These are phyloP conservation scores for Hymenochaete sp. DNA, from an alignment of 1,284 basidiomycete species.

Conservation along the genomic window DNA sequence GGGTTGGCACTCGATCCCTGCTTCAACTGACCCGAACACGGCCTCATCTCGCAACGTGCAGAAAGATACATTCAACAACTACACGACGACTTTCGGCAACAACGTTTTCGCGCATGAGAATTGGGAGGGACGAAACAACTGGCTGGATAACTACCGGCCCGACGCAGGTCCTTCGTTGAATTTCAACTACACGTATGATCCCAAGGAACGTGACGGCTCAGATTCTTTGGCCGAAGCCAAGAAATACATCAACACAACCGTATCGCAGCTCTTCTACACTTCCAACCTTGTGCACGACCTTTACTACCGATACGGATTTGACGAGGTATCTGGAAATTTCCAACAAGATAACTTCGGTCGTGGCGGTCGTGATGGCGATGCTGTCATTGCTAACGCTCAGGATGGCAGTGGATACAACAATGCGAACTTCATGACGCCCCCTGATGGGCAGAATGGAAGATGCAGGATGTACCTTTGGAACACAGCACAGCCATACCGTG, in stretches of 20 bases:
- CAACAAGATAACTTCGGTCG: constrained; percentile 93
- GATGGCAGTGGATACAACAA: constrained; percentile 91
- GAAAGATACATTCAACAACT: constrained; percentile 45
- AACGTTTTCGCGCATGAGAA: constrained; percentile 88
- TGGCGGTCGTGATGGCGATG: constrained; percentile 82
- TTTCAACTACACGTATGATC: constrained; percentile 67
- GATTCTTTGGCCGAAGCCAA: constrained; percentile 57
- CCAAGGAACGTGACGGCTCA: constrained; percentile 35
- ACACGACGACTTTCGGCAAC: constrained; percentile 82
- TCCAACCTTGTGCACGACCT: constrained; percentile 76
- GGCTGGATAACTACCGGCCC: constrained; percentile 75
- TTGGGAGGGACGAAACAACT: constrained; percentile 76
- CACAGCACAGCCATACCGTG: constrained; percentile 80
- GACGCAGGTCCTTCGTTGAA: constrained; percentile 42
- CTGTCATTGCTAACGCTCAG: constrained; percentile 90
- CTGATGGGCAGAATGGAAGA: constrained; percentile 68
- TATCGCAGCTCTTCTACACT: constrained; percentile 92
- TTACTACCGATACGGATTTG: constrained; percentile 77
- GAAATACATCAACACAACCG: constrained; percentile 77
- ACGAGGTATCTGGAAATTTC: constrained; percentile 91
- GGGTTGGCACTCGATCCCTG: constrained; percentile 80
- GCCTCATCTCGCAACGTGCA: constrained; percentile 22
- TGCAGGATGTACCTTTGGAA: constrained; percentile 99
- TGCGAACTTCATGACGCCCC: constrained; percentile 78
- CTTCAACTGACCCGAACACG: constrained; percentile 43